These are phyloP conservation scores for Neospora caninum DNA, from an alignment of 169 alveolate species.

Conservation along the genomic window DNA sequence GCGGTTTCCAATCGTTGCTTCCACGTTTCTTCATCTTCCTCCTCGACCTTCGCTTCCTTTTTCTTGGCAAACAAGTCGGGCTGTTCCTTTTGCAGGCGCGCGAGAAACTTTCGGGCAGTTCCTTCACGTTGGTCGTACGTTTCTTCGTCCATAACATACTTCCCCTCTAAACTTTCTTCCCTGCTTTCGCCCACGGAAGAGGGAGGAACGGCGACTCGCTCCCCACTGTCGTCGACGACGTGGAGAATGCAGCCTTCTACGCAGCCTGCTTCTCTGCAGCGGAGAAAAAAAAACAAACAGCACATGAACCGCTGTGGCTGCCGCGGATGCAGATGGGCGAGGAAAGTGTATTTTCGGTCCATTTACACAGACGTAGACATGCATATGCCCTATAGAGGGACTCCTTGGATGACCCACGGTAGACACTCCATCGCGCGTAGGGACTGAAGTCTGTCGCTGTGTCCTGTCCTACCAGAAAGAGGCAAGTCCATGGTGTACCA, in stretches of 20 bases:
- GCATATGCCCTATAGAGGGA: no score
- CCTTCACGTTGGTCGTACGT: conserved; percentile 84
- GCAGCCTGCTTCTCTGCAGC: background rate
- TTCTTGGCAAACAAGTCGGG: conserved; percentile 9
- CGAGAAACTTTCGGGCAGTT: conserved; percentile 83
- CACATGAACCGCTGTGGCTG: background rate
- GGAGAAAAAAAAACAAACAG: background rate
- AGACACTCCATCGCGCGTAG: no score
- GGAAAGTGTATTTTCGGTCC: no score
- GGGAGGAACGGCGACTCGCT: background rate
- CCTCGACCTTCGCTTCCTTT: background rate
- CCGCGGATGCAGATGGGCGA: no score
- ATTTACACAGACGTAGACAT: no score
- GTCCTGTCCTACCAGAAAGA: no score
- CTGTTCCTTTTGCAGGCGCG: conserved; percentile 62
- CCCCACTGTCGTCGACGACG: background rate
- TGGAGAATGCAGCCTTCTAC: conserved; percentile 31
- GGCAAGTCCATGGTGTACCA: no score
- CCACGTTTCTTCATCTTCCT: conserved; percentile 23
- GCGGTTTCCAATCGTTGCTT: background rate
- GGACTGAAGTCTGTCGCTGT: no score
- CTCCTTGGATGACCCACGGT: no score
- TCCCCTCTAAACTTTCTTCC: background rate
- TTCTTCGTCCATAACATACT: conserved; percentile 88
- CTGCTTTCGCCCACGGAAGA: background rate